Conservation (phyloP, 768 basidiomycete genomes). For the Termitomyces sp. region DNA sequence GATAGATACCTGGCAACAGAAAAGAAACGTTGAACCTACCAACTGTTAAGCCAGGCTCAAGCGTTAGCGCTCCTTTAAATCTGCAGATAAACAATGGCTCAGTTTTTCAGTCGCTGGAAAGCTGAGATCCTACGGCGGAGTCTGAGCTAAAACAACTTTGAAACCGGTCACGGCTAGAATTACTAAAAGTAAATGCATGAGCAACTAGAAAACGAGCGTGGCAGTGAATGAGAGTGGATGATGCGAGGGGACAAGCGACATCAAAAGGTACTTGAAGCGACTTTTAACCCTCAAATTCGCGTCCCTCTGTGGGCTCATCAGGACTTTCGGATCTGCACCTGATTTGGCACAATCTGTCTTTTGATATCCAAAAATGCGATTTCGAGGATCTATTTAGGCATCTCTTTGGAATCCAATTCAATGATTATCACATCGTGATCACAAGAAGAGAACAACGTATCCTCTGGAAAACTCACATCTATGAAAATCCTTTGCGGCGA, state of each 20-base stretch:
- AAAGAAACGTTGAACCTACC: conserved; percentile 19
- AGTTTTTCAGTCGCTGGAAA: background rate
- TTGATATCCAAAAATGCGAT: background rate
- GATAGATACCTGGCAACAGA: background rate
- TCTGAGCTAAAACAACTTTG: background rate
- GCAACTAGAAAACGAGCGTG: background rate
- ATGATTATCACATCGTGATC: background rate
- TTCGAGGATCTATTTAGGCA: background rate
- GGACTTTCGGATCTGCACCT: background rate
- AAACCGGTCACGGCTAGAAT: background rate
- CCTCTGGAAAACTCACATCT: background rate
- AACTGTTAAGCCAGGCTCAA: conserved; percentile 36
- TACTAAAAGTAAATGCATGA: background rate
- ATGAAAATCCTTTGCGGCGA: background rate
- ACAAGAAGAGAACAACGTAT: background rate
- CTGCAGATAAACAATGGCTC: conserved; percentile 16
- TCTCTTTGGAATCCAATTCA: background rate
- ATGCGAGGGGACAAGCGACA: background rate
- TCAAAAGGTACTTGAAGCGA: background rate
- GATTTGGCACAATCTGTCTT: background rate
- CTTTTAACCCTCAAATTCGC: background rate
- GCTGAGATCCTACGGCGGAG: background rate
- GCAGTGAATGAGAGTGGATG: background rate
- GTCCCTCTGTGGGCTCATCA: background rate
- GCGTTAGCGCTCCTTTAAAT: conserved; percentile 33